These are phyloP conservation scores for Colletotrichum zoysiae DNA, from an alignment of 2,329 filamentous ascomycete species.

Conservation along the genomic window DNA sequence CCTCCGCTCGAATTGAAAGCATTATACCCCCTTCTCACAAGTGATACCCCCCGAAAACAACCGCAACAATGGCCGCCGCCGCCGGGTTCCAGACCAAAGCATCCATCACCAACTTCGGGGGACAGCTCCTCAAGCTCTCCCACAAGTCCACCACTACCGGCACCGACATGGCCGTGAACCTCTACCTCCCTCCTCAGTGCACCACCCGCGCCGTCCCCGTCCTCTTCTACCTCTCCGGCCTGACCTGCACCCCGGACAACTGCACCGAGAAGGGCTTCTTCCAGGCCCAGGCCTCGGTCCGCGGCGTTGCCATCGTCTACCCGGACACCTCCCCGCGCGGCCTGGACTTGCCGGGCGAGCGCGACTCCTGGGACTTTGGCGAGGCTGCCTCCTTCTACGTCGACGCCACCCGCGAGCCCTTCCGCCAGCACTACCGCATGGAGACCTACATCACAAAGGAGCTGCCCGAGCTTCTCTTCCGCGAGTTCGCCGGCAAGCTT, in stretches of 20 bases:
- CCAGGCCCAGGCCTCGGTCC: conserved; percentile 82
- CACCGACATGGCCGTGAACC: conserved; percentile 92
- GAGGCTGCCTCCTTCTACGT: conserved; percentile 95
- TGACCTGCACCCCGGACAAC: conserved; percentile 95
- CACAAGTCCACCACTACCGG: conserved; percentile 84
- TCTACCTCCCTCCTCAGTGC: conserved; percentile 87
- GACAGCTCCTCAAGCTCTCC: conserved; percentile 92
- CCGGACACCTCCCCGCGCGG: conserved; percentile 95
- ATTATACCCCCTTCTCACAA: conserved; percentile 32
- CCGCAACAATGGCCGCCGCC: conserved; percentile 66
- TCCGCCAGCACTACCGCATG: conserved; percentile 87
- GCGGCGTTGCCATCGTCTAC: conserved; percentile 92
- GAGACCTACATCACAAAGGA: conserved; percentile 92
- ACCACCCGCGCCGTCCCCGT: conserved; percentile 75
- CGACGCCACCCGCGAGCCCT: conserved; percentile 83
- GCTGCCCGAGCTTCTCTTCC: conserved; percentile 83
- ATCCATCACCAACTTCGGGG: conserved; percentile 91
- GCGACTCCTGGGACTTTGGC: conserved; percentile 93
- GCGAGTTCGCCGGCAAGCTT: conserved; percentile 74
- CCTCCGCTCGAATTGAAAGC: conserved; percentile 21
- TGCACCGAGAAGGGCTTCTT: conserved; percentile 89
- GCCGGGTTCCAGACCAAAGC: conserved; percentile 82
- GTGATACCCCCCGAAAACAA: conserved; percentile 24
- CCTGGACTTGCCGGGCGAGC: conserved; percentile 83
- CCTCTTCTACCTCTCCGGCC: conserved; percentile 91